Percentiles rank a stretch among this genome's conserved stretches.
phyloP scores from a whole-genome alignment of 139 green algal species.

The Asterochloris sp. region DNA sequence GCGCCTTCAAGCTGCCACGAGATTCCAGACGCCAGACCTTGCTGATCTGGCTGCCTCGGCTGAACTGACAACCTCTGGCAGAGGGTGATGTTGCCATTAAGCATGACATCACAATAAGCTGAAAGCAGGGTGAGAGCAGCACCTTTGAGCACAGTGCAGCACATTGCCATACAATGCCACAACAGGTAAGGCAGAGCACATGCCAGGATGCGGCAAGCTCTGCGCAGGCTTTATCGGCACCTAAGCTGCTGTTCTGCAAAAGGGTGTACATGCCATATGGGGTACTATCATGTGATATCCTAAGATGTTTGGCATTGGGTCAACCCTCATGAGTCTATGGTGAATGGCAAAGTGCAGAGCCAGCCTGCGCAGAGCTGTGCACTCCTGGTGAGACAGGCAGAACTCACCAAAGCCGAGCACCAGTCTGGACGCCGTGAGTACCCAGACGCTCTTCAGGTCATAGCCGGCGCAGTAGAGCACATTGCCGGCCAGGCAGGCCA shows the following conservation, averaged over 20 bases:
- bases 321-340: no score
- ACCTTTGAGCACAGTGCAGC: neutral
- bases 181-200: no score
- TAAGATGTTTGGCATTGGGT: neutral
- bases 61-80: neutral
- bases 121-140: neutral
- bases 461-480: slow-evolving; percentile 34
- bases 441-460: slow-evolving; percentile 22
- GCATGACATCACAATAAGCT: neutral
- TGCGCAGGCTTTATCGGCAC: neutral
- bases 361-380: neutral
- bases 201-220: no score
- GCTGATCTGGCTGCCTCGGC: neutral
- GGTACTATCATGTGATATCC: neutral
- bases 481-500: slow-evolving; percentile 38
- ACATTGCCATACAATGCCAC: no score
- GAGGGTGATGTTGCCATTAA: neutral
- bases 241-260: neutral
- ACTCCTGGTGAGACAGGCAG: neutral
- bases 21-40: neutral
- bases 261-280: neutral
- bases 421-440: slow-evolving; percentile 40
- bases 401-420: slow-evolving; percentile 36
- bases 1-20: no score
- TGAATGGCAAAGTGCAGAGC: no score